Percentiles rank a stretch among this genome's conserved stretches.
These are phyloP conservation scores for Stropharia rugosoannulata DNA, from an alignment of 768 basidiomycete species.

Conservation along the genomic window DNA sequence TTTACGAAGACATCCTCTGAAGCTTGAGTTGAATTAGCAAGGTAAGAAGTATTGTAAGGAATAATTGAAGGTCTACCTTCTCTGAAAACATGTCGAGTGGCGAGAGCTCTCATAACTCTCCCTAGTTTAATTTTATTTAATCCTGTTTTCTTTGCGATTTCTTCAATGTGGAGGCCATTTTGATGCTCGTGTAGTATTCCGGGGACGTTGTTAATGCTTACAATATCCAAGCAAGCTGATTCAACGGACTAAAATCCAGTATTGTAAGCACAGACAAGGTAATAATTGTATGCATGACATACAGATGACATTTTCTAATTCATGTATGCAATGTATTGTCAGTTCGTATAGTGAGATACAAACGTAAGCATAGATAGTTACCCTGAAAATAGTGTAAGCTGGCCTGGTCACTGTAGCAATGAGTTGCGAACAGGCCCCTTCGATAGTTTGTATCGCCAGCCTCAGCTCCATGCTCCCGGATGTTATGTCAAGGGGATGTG, in stretches of 20 bases:
- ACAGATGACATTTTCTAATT: constrained; percentile 11
- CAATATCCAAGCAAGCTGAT: constrained; percentile 21
- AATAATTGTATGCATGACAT: not conserved
- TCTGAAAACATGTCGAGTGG: constrained; percentile 30
- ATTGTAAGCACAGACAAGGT: not conserved
- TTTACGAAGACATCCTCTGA: constrained; percentile 37
- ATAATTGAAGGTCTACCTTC: constrained; percentile 28
- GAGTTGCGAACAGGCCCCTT: constrained; percentile 29
- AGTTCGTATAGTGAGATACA: not conserved
- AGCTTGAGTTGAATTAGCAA: constrained; percentile 18
- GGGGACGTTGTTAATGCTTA: constrained; percentile 20
- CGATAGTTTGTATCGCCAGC: constrained; percentile 21
- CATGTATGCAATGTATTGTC: not conserved
- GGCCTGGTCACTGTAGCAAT: constrained; percentile 21
- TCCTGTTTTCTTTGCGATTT: constrained; percentile 19
- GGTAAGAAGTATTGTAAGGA: not conserved
- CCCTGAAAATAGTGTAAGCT: constrained; percentile 23
- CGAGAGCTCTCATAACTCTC: constrained; percentile 29
- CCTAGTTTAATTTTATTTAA: constrained; percentile 29
- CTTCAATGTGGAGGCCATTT: constrained; percentile 25
- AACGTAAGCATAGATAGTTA: constrained; percentile 5
- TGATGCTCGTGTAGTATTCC: constrained; percentile 27
- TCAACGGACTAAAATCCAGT: constrained; percentile 12
- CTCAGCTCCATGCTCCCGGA: constrained; percentile 15
- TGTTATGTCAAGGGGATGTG: constrained; percentile 18